A percentile compares a stretch with the other conserved stretches of the same genome.
phyloP scores from a whole-genome alignment of 2,329 filamentous ascomycete species.

The Bipolaris bicolor region DNA sequence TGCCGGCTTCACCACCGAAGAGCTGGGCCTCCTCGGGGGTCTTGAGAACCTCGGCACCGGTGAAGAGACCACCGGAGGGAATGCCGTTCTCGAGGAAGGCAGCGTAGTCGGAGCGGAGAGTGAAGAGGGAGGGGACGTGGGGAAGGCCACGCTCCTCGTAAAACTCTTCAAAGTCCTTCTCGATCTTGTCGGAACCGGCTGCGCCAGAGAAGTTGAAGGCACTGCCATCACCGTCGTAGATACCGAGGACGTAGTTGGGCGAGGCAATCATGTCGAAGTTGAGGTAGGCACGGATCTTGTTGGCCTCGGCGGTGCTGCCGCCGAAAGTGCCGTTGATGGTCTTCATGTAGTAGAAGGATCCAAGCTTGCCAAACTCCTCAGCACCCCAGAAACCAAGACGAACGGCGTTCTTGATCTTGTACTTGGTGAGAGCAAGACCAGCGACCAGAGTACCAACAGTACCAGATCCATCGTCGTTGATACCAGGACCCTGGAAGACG shows the following conservation, averaged over 20 bases:
- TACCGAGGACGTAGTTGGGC: conserved; percentile 49
- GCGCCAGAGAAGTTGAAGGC: conserved; percentile 49
- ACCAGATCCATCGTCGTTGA: conserved; percentile 53
- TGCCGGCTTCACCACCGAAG: conserved; percentile 49
- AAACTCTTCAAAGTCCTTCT: conserved; percentile 46
- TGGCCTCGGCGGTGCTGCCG: conserved; percentile 39
- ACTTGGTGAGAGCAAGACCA: conserved; percentile 49
- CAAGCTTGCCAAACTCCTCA: conserved; percentile 51
- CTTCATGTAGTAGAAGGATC: conserved; percentile 49
- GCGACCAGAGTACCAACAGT: conserved; percentile 49
- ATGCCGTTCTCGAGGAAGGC: conserved; percentile 51
- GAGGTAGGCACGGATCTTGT: conserved; percentile 50
- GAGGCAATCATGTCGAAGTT: conserved; percentile 54
- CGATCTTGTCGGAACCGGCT: conserved; percentile 43
- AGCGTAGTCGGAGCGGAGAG: conserved; percentile 50
- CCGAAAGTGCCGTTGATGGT: conserved; percentile 42
- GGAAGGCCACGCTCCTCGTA: conserved; percentile 43
- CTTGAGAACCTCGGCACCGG: conserved; percentile 51
- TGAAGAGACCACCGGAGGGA: conserved; percentile 50
- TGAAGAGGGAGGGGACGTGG: conserved; percentile 46
- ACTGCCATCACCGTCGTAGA: conserved; percentile 49
- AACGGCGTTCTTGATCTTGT: conserved; percentile 50
- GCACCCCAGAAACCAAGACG: conserved; percentile 51
- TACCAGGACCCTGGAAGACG: conserved; percentile 51
- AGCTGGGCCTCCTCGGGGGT: conserved; percentile 45